A percentile compares a stretch with the other conserved stretches of the same genome.
Conservation (phyloP, 306 rosid species). For the Quercus variabilis region DNA sequence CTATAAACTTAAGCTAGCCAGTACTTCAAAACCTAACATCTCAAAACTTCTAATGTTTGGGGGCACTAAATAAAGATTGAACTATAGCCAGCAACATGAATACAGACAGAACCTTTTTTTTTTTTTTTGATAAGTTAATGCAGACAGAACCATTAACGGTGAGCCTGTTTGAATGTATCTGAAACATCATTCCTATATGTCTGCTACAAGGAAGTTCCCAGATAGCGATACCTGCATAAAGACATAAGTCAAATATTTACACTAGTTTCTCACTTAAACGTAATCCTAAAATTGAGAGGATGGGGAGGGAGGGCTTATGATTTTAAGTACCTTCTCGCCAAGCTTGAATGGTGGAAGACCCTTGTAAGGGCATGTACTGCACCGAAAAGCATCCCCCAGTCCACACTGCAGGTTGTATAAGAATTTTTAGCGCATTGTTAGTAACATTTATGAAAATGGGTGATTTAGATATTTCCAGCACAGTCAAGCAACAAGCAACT, state of each 20-base stretch:
- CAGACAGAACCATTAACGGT: no score
- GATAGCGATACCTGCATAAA: conserved; percentile 61
- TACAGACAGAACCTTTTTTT: not conserved
- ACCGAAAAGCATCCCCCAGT: conserved; percentile 94
- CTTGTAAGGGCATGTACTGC: conserved; percentile 91
- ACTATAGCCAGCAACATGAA: not conserved
- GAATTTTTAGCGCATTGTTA: conserved; percentile 25
- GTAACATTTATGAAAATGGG: not conserved
- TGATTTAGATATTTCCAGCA: not conserved
- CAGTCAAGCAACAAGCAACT: not conserved
- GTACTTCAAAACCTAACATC: not conserved
- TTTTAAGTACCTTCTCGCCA: conserved; percentile 76
- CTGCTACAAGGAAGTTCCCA: conserved; percentile 75
- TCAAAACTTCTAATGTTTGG: not conserved
- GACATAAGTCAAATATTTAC: not conserved
- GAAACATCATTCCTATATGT: conserved; percentile 33
- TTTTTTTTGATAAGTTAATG: no score
- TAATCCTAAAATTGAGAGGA: not conserved
- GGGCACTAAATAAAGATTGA: not conserved
- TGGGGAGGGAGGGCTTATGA: not conserved
- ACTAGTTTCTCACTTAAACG: not conserved
- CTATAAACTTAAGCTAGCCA: not conserved
- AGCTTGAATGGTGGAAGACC: conserved; percentile 92
- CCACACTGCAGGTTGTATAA: conserved; percentile 73
- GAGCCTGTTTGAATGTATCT: no score